Evolutionary conservation across 78 protist genomes (phyloP), one percentile per base, ranked within the genome.

Genomic region (Dictyostelium capitatum): DNA sequence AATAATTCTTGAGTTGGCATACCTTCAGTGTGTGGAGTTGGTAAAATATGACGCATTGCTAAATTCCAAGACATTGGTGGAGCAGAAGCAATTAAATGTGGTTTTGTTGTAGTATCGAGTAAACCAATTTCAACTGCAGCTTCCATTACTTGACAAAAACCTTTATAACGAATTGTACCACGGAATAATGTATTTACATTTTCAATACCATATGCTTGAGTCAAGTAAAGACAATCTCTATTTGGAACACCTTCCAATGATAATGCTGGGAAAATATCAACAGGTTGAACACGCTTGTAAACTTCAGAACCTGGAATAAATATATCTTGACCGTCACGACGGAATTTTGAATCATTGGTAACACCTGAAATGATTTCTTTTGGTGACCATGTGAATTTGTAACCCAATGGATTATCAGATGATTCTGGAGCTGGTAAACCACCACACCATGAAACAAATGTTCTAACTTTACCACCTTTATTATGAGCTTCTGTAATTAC

Each of bases 381-480:
- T 43, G 99, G 99, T 46, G 56, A 10, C 99, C 99, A 98, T 12
- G 90, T 32, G 92, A 98, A 98, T 75, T 98, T 98, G 95, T 98
- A 98, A 23, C 90, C 91, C 79, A 95, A 23, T 48, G 97, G 96
- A 62, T 89, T 91, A 70, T 89, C 72, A 1, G 97, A 90, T 17
- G 94, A 81, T 64, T 98, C 99, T 30, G 98, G 98, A 19, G 97
- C 91, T 3, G 98, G 98, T 0, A 98, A 85, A 23, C 98, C 99
- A 67, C 99, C 99, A 79, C 97, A 95, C 94, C 84, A 92, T 17
- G 96, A 96, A 1, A 89, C 90, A 82, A 97, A 97, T 17, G 92
- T 70, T 51, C 91, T 73, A 57, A 97, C 83, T 37, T 25, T 87
- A 15, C 97, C 97, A 62, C 95, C 95, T 17, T 48, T 56, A 28